Evolutionary conservation across 2,329 filamentous ascomycete species (phyloP).

Genomic region (Trichoderma brevicompactum): DNA sequence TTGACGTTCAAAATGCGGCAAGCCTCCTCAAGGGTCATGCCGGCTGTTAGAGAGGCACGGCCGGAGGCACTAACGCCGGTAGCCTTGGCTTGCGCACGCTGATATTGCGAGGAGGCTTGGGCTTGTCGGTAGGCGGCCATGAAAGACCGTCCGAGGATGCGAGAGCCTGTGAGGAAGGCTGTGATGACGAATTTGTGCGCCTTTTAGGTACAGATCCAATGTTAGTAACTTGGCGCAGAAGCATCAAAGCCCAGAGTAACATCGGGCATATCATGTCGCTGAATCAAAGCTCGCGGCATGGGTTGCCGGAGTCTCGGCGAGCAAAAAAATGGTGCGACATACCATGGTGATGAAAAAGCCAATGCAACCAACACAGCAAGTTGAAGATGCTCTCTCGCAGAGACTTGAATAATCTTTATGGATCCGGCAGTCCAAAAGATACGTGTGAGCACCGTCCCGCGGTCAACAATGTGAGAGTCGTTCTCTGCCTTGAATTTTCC

Average conservation of each 20-base stretch:
- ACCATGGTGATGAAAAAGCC: slow-evolving; percentile 25
- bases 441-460: slow-evolving; percentile 8
- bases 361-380: background rate
- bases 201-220: slow-evolving; percentile 49
- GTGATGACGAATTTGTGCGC: slow-evolving; percentile 89
- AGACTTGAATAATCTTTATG: background rate
- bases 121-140: slow-evolving; percentile 95
- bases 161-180: slow-evolving; percentile 86
- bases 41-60: slow-evolving; percentile 62
- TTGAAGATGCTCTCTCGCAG: background rate
- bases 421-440: background rate
- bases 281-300: background rate
- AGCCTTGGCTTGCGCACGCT: slow-evolving; percentile 69
- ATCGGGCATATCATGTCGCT: background rate
- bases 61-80: slow-evolving; percentile 58
- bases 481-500: slow-evolving; percentile 33
- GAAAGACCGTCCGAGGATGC: slow-evolving; percentile 92
- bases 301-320: slow-evolving; percentile 4
- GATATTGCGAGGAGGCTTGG: slow-evolving; percentile 81
- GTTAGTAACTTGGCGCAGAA: background rate
- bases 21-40: slow-evolving; percentile 92
- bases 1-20: slow-evolving; percentile 97
- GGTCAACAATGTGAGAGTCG: slow-evolving; percentile 6
- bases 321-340: slow-evolving; percentile 9
- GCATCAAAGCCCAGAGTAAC: background rate